Evolutionary conservation across 1,284 basidiomycete species (phyloP).

Genomic region (Rhodotorula sp.): DNA sequence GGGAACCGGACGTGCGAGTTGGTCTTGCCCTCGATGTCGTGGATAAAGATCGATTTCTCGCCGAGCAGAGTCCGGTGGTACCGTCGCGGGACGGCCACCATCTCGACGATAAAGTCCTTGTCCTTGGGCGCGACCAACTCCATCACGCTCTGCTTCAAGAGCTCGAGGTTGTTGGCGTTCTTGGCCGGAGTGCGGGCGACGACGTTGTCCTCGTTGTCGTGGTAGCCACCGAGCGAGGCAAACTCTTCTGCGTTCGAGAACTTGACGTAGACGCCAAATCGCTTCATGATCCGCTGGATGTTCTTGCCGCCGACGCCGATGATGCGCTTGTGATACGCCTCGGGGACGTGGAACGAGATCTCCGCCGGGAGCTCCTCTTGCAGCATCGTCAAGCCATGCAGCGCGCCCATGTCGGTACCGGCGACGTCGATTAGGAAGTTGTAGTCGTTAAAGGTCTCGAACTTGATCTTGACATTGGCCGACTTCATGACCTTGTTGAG

Average conservation of each 20-base stretch:
- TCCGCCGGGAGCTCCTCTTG: constrained; percentile 99
- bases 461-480: constrained; percentile 95
- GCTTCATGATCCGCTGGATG: constrained; percentile 99
- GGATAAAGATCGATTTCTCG: constrained; percentile 95
- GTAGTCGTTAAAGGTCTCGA: constrained; percentile 98
- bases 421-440: constrained; percentile 92
- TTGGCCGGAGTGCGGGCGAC: constrained; percentile 95
- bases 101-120: constrained; percentile 93
- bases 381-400: constrained; percentile 83
- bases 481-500: constrained; percentile 98
- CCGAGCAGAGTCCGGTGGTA: constrained; percentile 93
- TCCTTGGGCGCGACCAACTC: constrained; percentile 97
- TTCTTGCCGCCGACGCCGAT: constrained; percentile 98
- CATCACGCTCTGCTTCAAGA: constrained; percentile 94
- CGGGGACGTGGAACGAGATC: constrained; percentile 97
- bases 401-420: constrained; percentile 68
- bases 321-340: constrained; percentile 97
- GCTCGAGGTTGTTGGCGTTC: constrained; percentile 92
- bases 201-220: constrained; percentile 98
- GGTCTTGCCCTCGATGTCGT: constrained; percentile 94
- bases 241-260: constrained; percentile 99
- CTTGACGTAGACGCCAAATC: constrained; percentile 98
- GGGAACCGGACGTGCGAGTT: constrained; percentile 93
- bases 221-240: constrained; percentile 87
- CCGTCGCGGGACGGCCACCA: constrained; percentile 83